Evolutionary conservation across 495 filamentous ascomycete genomes (phyloP), one percentile per base, ranked within the genome.

Genomic region (Aspergillus nanangensis): DNA sequence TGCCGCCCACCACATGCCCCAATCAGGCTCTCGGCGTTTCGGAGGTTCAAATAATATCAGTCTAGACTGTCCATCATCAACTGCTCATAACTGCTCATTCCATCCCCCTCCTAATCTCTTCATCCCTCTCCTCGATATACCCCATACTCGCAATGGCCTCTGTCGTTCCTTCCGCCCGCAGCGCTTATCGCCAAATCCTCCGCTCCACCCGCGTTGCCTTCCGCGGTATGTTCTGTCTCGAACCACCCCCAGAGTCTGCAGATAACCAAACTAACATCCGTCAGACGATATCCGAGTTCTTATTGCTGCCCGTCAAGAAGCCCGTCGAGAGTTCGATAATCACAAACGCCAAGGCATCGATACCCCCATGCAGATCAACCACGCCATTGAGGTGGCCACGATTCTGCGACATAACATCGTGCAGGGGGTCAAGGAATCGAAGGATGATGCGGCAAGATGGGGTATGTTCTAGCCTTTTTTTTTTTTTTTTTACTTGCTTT

Each of bases 361-460:
- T 13, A 72, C 63, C 9, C 66, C 64, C 13, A 70, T 74, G 69
- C 67, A 71, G 7, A 77, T 98, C 49, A 69, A 80, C 46, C 81
- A 94, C 57, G 94, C 92, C 22, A 72, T 90, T 45, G 88, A 94
- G 41, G 81, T 96, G 19, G 88, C 93, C 4, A 75, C 72, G 43
- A 82, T 97, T 46, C 58, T 98, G 51, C 72, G 80, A 56, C 72
- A 87, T 60, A 97, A 97, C 60, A 71, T 97, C 9, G 89, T 98
- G 2, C 93, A 97, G 58, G 93, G 93, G 31, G 71, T 74, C 38
- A 75, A 76, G 41, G 67, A 67, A 22, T 60, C 67, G 20, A 64
- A 58, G 4, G 66, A 80, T 27, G 80, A 79, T 17, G 65, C 74
- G 27, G 71, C 75, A 19, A 78, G 65, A 59, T 92, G 83, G 67